Evolutionary conservation across 1,139 yeast species (phyloP), one percentile per base, ranked within the genome.

Genomic region (Suhomyces kunorum): DNA sequence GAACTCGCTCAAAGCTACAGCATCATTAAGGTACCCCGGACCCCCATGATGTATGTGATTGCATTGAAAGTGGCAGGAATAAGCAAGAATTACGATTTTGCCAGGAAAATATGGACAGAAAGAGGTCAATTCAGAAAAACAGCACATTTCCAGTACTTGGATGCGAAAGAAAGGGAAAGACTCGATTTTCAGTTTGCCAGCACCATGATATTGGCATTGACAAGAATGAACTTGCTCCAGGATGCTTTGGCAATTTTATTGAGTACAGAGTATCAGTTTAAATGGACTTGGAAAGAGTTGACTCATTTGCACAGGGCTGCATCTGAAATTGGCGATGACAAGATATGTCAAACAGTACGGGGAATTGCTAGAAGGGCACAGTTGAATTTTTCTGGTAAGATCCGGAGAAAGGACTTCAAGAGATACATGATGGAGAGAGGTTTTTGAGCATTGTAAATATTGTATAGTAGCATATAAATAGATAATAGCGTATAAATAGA

Each of bases 101-200:
- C 90, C 3, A 80, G 80, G 42, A 59, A 64, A 26, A 69, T 85
- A 1, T 87, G 96, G 95, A 61, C 64, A 2, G 95, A 86, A 55
- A 74, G 96, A 54, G 97, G 96, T 2, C 49, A 59, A 28, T 87
- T 73, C 63, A 71, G 97, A 36, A 80, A 80, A 44, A 71, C 87
- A 0, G 34, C 44, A 0, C 49, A 50, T 1, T 87, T 81, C 64
- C 74, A 67, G 41, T 40, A 48, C 0, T 49, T 81, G 24, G 41
- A 68, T 1, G 53, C 66, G 8, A 50, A 46, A 1, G 60, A 59
- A 25, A 81, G 80, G 49, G 74, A 74, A 32, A 51, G 59, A 8
- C 62, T 69, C 1, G 96, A 89, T 57, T 83, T 82, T 59, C 69
- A 70, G 44, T 85, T 86, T 66, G 94, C 95, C 2, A 63, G 74